Base-by-base conservation (phyloP, 2,329 filamentous ascomycete genomes). In the Aspergillus ochraceus region DNA sequence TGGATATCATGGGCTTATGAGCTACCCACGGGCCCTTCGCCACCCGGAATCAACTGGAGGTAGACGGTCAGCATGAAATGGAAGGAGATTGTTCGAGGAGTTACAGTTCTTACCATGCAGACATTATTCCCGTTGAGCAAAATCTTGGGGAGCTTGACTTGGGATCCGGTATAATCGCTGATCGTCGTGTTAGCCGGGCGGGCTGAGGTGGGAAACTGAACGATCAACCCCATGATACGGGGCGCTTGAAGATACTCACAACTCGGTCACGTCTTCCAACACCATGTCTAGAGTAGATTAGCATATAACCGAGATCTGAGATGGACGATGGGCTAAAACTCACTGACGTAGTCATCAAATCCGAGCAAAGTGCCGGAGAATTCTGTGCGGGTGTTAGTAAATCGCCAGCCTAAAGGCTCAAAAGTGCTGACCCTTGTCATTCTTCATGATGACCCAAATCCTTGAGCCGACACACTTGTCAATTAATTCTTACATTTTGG, bases 371-470 rank as follows among this genome's bases (percentile, higher is more conserved):
- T 97, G 57, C 95, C 95, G 68, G 90, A 91, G 80, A 99, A 99
- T 78, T 99, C 95, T 98, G 74, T 49, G 59, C 30, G 32, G 49
- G 30, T 17, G 51, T 71, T 54, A 71, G 61, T 24, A 17, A 45
- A 54, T 10, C 19, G 4, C 26, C n/a, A n/a, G 10, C 11, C 17
- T 32, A 22, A 39, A 1, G n/a, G 39, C 52, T 46, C 30, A 20
- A 57, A 24, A 14, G 8, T 45, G 62, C 75, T 39, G 79, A 96
- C 95, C 95, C 83, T 97, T 98, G 75, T 98, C 95, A 67, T 93
- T 92, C 80, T 99, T 99, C 95, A 99, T 99, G 71, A 99, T 88
- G 64, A 99, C 93, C 93, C 94, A 97, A 77, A 99, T 98, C 71
- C 90, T 90, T 57, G 93, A 98, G 63, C 95, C 95, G 66, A 99